These are phyloP conservation scores for Penicillium goetzii DNA, from an alignment of 495 filamentous ascomycete genomes.

Conservation along the genomic window DNA sequence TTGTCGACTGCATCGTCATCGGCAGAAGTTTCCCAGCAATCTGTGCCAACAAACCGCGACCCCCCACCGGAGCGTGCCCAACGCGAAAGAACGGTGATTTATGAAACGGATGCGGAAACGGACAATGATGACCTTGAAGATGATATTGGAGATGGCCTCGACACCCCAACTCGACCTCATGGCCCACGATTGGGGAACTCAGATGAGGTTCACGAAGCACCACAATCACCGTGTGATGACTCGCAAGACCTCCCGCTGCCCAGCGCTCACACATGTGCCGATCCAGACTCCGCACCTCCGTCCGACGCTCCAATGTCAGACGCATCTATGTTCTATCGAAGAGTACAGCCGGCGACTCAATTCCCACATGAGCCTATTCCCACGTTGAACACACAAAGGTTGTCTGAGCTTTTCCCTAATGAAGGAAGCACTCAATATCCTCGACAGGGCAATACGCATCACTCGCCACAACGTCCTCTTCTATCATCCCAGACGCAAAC, in stretches of 20 bases:
- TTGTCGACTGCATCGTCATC: constrained; percentile 7
- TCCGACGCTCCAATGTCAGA: constrained; percentile 43
- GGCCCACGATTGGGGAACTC: not conserved
- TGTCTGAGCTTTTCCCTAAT: constrained; percentile 48
- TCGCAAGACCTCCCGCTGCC: constrained; percentile 46
- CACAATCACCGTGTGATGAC: constrained; percentile 29
- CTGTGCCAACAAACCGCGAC: not conserved
- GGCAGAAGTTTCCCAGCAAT: constrained; percentile 3
- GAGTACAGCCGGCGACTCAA: constrained; percentile 46
- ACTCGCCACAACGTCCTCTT: constrained; percentile 10
- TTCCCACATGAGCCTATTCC: constrained; percentile 50
- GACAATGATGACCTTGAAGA: constrained; percentile 41
- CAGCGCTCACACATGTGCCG: constrained; percentile 11
- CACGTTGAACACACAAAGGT: constrained; percentile 45
- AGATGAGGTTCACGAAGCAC: constrained; percentile 6
- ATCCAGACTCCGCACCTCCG: constrained; percentile 16
- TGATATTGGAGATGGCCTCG: constrained; percentile 14
- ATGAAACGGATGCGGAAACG: constrained; percentile 51
- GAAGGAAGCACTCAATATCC: constrained; percentile 31
- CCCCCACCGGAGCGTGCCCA: constrained; percentile 12
- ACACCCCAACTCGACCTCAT: constrained; percentile 20
- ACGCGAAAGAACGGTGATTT: constrained; percentile 42
- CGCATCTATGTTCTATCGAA: constrained; percentile 46
- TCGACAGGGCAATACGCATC: not conserved
- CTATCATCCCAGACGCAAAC: constrained; percentile 32